Percentiles rank a stretch among this genome's conserved stretches.
Conservation (phyloP, 495 filamentous ascomycete genomes). For the Immersiella caudata region DNA sequence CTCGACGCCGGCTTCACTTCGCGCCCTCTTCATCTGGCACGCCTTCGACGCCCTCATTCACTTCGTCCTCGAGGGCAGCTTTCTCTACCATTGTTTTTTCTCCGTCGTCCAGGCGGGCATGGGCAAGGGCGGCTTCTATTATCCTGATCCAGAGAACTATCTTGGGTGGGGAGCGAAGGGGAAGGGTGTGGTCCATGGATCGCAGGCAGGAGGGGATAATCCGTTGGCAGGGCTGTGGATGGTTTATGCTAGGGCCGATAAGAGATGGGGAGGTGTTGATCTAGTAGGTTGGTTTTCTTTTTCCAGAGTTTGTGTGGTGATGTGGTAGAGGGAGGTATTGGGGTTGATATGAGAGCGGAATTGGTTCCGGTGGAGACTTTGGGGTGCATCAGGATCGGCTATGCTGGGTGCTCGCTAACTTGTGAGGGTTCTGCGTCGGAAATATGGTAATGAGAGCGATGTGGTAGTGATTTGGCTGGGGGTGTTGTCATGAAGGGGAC, state of each 20-base stretch:
- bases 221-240: constrained; percentile 77
- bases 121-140: constrained; percentile 34
- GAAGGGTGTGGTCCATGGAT: constrained; percentile 67
- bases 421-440: no score
- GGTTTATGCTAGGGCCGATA: constrained; percentile 89
- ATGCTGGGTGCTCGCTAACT: no score
- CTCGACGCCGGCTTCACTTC: constrained; percentile 43
- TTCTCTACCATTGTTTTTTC: constrained; percentile 91
- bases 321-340: no score
- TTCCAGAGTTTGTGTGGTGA: not conserved
- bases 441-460: no score
- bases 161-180: constrained; percentile 31
- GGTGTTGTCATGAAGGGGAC: not conserved
- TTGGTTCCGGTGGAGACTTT: no score
- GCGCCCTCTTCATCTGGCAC: constrained; percentile 92
- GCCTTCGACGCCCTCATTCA: constrained; percentile 89
- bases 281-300: constrained; percentile 42
- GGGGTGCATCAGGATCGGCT: no score
- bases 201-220: constrained; percentile 63
- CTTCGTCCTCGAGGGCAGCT: constrained; percentile 84
- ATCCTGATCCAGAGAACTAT: constrained; percentile 48
- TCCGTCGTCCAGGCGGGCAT: constrained; percentile 54
- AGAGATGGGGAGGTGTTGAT: constrained; percentile 79
- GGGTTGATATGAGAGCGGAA: no score
- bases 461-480: no score